These are phyloP conservation scores for Oidiodendron maius DNA, from an alignment of 495 filamentous ascomycete species.

Conservation along the genomic window DNA sequence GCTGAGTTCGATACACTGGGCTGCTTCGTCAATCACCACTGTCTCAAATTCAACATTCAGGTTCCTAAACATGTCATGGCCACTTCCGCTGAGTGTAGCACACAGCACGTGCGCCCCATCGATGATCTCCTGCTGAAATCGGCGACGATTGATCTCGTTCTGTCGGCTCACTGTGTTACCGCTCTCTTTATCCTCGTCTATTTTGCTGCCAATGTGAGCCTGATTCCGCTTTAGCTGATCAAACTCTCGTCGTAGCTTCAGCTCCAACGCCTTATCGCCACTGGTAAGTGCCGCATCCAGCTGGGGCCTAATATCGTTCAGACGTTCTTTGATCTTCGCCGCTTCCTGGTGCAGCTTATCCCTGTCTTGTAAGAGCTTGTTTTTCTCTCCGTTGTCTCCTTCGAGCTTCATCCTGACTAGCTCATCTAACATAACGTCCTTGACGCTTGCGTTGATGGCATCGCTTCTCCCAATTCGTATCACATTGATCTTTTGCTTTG, in stretches of 20 bases:
- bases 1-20: slow-evolving; percentile 95
- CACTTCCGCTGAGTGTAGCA: slow-evolving; percentile 89
- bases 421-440: slow-evolving; percentile 91
- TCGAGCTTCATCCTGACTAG: slow-evolving; percentile 71
- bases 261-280: slow-evolving; percentile 47
- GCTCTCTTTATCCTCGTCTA: slow-evolving; percentile 79
- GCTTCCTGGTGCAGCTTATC: slow-evolving; percentile 80
- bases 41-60: slow-evolving; percentile 96
- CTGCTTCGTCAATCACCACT: slow-evolving; percentile 96
- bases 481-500: slow-evolving; percentile 67
- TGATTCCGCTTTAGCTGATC: slow-evolving; percentile 72
- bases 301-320: slow-evolving; percentile 58
- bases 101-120: slow-evolving; percentile 89
- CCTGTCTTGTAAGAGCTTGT: slow-evolving; percentile 52
- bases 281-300: slow-evolving; percentile 65
- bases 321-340: slow-evolving; percentile 62
- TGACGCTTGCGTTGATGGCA: slow-evolving; percentile 83
- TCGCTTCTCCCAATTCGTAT: slow-evolving; percentile 89
- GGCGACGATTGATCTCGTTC: slow-evolving; percentile 75
- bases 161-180: slow-evolving; percentile 71
- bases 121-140: slow-evolving; percentile 85
- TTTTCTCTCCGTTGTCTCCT: slow-evolving; percentile 37
- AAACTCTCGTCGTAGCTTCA: slow-evolving; percentile 69
- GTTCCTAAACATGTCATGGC: slow-evolving; percentile 95
- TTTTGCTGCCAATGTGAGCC: slow-evolving; percentile 63